Percentiles rank a stretch among this genome's conserved stretches.
These are phyloP conservation scores for Strobilomyces echinocephalus DNA, from an alignment of 768 basidiomycete species.

Conservation along the genomic window DNA sequence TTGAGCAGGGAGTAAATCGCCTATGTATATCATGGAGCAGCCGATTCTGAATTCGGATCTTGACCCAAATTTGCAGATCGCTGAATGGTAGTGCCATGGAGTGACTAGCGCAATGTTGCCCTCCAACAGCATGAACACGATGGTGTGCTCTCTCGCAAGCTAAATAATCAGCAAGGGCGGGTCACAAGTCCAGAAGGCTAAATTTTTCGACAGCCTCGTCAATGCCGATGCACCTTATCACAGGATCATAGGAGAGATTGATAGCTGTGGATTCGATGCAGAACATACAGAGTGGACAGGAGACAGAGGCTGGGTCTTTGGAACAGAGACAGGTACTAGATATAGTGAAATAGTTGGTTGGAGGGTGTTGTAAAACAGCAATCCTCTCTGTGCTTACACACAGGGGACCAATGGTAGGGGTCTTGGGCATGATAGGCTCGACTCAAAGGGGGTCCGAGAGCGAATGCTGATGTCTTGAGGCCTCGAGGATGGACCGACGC, in stretches of 20 bases:
- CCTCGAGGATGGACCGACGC: too few species aligned
- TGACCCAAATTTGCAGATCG: neutral
- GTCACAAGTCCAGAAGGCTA: neutral
- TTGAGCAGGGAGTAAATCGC: neutral
- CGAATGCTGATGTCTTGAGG: too few species aligned
- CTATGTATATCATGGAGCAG: neutral
- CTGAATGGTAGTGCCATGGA: neutral
- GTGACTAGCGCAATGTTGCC: neutral
- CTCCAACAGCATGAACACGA: neutral
- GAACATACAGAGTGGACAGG: neutral
- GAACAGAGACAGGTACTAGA: neutral
- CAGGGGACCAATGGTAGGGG: too few species aligned
- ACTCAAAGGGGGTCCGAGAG: too few species aligned
- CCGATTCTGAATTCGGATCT: neutral
- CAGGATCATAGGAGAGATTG: neutral
- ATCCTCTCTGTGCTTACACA: too few species aligned
- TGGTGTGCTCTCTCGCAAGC: neutral
- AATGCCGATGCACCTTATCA: neutral
- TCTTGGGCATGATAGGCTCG: too few species aligned
- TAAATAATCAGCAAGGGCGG: neutral
- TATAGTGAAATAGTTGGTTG: neutral
- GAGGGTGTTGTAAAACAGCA: too few species aligned
- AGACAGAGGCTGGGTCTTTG: neutral
- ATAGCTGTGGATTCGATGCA: neutral
- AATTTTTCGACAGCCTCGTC: neutral